Conservation (phyloP, 306 rosid species). For the Ochetophila trinervis region DNA sequence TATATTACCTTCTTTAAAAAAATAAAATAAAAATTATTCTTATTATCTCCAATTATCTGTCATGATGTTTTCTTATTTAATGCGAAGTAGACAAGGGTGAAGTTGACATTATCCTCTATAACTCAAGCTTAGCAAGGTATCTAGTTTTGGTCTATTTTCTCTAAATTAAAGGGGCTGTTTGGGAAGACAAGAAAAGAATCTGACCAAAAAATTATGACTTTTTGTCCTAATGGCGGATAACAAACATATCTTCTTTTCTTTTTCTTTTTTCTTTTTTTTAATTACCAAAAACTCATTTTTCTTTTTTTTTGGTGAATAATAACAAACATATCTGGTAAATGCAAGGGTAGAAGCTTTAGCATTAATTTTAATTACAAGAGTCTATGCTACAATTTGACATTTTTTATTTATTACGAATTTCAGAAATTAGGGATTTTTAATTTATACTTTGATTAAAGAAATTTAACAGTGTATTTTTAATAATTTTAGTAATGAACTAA, state of each 20-base stretch:
- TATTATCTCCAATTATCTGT: conserved; percentile 12
- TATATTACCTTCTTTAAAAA: background rate
- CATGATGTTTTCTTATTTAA: conserved; percentile 6
- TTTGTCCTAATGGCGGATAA: conserved; percentile 8
- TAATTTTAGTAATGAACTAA: no score
- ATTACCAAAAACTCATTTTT: no score
- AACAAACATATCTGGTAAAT: no score
- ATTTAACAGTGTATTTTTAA: no score
- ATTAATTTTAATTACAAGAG: no score
- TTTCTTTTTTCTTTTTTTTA: no score
- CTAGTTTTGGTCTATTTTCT: conserved; percentile 1
- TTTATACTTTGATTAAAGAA: no score
- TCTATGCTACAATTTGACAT: no score
- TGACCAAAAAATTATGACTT: conserved; percentile 18
- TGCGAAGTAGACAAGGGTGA: conserved; percentile 10
- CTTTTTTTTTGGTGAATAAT: no score
- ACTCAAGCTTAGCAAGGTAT: conserved; percentile 1
- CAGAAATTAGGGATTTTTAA: no score
- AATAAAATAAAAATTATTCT: background rate
- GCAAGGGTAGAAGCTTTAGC: no score
- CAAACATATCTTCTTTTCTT: background rate
- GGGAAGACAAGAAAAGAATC: conserved; percentile 8
- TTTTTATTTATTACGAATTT: no score
- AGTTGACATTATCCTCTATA: conserved; percentile 24
- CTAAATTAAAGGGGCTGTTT: background rate